Conservation (phyloP, 805 yeast genomes). For the Nakazawaea pomicola region DNA sequence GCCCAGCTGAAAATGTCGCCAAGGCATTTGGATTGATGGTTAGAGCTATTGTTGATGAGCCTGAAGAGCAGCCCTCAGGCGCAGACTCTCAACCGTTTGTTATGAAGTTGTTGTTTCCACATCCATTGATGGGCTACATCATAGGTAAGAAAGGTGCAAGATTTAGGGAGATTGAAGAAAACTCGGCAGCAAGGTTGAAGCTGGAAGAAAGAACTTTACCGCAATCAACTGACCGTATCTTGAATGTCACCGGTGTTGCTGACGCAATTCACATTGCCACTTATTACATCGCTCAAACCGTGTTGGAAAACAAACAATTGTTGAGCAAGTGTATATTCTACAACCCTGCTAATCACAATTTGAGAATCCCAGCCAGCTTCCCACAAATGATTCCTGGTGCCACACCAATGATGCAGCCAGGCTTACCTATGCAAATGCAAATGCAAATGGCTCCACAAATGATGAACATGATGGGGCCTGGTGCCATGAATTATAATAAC, state of each 20-base stretch:
- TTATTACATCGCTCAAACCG: constrained; percentile 66
- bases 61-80: constrained; percentile 57
- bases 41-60: constrained; percentile 61
- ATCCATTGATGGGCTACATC: constrained; percentile 72
- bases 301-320: constrained; percentile 55
- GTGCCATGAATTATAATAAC: constrained; percentile 15
- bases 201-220: constrained; percentile 74
- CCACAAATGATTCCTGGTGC: constrained; percentile 16
- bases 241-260: constrained; percentile 71
- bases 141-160: constrained; percentile 74
- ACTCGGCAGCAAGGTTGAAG: constrained; percentile 69
- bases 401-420: constrained; percentile 10
- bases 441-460: constrained; percentile 12
- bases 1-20: constrained; percentile 73
- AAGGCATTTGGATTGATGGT: constrained; percentile 74
- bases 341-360: constrained; percentile 46
- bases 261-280: constrained; percentile 85
- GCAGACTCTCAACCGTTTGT: constrained; percentile 49
- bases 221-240: constrained; percentile 69
- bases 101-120: constrained; percentile 65
- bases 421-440: constrained; percentile 10
- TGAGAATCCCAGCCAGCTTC: constrained; percentile 22
- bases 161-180: constrained; percentile 76
- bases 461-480: constrained; percentile 15
- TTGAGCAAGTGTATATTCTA: constrained; percentile 53